Conservation (phyloP, 2,329 filamentous ascomycete species). For the Botrytis fabae region DNA sequence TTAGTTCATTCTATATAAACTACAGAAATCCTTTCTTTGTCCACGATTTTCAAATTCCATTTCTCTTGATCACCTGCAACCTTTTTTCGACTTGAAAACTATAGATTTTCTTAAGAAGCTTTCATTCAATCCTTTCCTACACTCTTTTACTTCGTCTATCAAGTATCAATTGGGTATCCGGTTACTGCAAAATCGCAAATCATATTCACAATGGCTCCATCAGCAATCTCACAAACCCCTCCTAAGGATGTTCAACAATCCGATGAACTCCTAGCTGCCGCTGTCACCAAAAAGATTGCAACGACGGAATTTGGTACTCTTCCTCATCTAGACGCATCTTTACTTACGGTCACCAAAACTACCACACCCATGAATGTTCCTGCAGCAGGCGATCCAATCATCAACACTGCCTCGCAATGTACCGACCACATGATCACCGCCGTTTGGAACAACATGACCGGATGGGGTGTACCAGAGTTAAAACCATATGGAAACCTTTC, state of each 20-base stretch:
- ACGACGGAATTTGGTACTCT: constrained; percentile 52
- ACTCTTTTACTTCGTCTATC: constrained; percentile 7
- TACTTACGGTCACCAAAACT: constrained; percentile 57
- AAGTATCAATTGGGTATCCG: background rate
- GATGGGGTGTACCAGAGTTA: constrained; percentile 75
- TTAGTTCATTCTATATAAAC: background rate
- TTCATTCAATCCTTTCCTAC: background rate
- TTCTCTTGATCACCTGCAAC: background rate
- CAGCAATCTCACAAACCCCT: constrained; percentile 43
- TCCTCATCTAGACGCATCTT: constrained; percentile 57
- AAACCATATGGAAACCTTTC: constrained; percentile 75
- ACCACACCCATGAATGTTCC: constrained; percentile 54
- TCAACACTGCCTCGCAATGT: constrained; percentile 36
- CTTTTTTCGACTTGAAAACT: background rate
- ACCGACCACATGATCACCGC: constrained; percentile 89
- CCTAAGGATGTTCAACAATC: constrained; percentile 47
- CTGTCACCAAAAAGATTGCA: constrained; percentile 50
- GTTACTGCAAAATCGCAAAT: background rate
- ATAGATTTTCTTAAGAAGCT: background rate
- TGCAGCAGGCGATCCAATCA: constrained; percentile 46
- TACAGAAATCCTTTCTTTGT: constrained; percentile 14
- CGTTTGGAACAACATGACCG: constrained; percentile 62
- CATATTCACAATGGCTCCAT: constrained; percentile 48
- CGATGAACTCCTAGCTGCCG: constrained; percentile 53
- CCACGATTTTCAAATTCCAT: background rate